Evolutionary conservation across 192 early-diverging fungal genomes (phyloP), one percentile per base, ranked within the genome.

Genomic region (Geranomyces michiganensis): DNA sequence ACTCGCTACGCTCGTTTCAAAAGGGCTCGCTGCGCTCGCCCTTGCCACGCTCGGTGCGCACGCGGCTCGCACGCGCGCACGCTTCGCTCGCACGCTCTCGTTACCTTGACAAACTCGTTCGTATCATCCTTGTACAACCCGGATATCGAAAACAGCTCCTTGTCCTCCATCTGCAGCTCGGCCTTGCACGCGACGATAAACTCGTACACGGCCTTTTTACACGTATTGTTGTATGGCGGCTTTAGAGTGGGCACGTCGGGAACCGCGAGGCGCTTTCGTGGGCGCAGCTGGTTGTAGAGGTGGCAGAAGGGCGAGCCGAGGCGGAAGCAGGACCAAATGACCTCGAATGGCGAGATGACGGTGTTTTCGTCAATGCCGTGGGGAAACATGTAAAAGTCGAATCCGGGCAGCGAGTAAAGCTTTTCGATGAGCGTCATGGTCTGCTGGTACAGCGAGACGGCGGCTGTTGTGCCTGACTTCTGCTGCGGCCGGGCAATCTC

Each of bases 21-120:
- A n/a, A n/a, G n/a, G n/a, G n/a, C n/a, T n/a, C n/a, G n/a, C n/a
- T n/a, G n/a, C n/a, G n/a, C n/a, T n/a, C n/a, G n/a, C n/a, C n/a
- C n/a, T n/a, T n/a, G n/a, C n/a, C n/a, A n/a, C n/a, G n/a, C n/a
- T n/a, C n/a, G n/a, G n/a, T n/a, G n/a, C n/a, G n/a, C n/a, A n/a
- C n/a, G n/a, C n/a, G n/a, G n/a, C n/a, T n/a, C n/a, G n/a, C n/a
- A n/a, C n/a, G n/a, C n/a, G n/a, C n/a, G n/a, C n/a, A n/a, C n/a
- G n/a, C n/a, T n/a, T n/a, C n/a, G n/a, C n/a, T n/a, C n/a, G n/a
- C n/a, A n/a, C n/a, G n/a, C n/a, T n/a, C n/a, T n/a, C n/a, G n/a
- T n/a, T n/a, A 94, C 96, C 88, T 95, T 99, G 67, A 99, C 91
- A 77, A 97, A 95, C 67, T 90, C 92, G 79, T 95, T 96, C 33